These are phyloP conservation scores for Fagopyrum homotropicum DNA, from an alignment of 148 eudicot species.

Conservation along the genomic window DNA sequence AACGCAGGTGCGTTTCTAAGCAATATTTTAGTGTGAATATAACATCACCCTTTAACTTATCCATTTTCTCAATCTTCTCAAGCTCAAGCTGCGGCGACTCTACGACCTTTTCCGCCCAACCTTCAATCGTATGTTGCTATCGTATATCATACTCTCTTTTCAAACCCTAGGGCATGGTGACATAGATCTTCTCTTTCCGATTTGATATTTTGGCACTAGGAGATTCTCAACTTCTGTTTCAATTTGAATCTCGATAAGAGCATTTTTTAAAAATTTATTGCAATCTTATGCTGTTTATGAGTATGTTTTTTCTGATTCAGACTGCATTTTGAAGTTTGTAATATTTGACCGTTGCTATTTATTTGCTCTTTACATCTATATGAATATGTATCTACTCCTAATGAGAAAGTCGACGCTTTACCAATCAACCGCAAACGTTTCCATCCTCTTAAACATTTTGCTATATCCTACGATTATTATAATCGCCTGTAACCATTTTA, in stretches of 20 bases:
- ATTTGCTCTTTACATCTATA: not conserved
- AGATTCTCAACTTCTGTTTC: not conserved
- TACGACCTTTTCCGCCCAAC: slow-evolving; percentile 3
- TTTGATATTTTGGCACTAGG: not conserved
- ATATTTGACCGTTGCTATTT: not conserved
- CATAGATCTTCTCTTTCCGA: not conserved
- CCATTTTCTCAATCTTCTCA: too few relatives aligned
- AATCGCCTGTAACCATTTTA: not conserved
- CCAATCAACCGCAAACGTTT: not conserved
- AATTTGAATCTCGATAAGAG: not conserved
- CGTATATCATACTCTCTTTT: not conserved
- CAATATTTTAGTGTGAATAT: too few relatives aligned
- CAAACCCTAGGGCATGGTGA: not conserved
- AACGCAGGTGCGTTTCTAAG: too few relatives aligned
- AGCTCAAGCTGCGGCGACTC: slow-evolving; percentile 8
- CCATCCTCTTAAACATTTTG: not conserved
- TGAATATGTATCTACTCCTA: not conserved
- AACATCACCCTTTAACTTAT: too few relatives aligned
- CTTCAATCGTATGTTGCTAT: not conserved
- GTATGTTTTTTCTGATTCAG: not conserved
- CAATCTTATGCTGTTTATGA: not conserved
- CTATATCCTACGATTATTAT: not conserved
- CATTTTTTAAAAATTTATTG: not conserved
- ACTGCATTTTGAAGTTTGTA: not conserved
- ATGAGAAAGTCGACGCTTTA: not conserved